Percentiles rank a stretch among this genome's conserved stretches.
Conservation (phyloP, 2,329 filamentous ascomycete genomes). For the Cordyceps farinosa region DNA sequence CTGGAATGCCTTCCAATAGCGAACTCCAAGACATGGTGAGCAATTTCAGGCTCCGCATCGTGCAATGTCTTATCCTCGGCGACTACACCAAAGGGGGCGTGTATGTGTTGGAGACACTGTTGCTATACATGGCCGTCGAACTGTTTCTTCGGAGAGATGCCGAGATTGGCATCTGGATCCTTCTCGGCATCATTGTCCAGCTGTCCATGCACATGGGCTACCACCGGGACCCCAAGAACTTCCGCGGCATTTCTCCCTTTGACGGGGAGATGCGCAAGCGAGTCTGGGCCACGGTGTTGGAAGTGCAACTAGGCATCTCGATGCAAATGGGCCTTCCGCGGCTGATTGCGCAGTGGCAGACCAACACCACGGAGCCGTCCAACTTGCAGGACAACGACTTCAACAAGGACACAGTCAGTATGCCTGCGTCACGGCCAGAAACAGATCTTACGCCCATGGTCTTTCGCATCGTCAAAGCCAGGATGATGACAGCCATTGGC, state of each 20-base stretch:
- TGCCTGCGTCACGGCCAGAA: not conserved
- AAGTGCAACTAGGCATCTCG: not conserved
- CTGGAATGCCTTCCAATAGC: too few relatives aligned
- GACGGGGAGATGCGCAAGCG: not conserved
- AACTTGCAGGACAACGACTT: not conserved
- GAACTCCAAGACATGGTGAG: too few relatives aligned
- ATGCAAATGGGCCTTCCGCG: not conserved
- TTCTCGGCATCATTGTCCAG: constrained; percentile 33
- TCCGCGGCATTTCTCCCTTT: not conserved
- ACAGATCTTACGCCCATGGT: not conserved
- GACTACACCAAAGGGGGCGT: constrained; percentile 42
- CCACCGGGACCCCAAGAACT: constrained; percentile 35
- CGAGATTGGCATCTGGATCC: constrained; percentile 33
- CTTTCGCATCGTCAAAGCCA: not conserved
- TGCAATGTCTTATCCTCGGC: constrained; percentile 32
- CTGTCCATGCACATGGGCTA: constrained; percentile 40
- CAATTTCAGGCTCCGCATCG: too few relatives aligned
- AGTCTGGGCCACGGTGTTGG: not conserved
- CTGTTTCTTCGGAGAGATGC: constrained; percentile 29
- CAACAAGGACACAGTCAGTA: not conserved
- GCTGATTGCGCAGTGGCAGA: not conserved
- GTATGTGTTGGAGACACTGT: constrained; percentile 38
- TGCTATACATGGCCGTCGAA: constrained; percentile 34
- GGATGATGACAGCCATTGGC: not conserved
- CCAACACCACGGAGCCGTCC: not conserved